Percentiles rank a stretch among this genome's conserved stretches.
Evolutionary conservation across 169 alveolate species (phyloP).

Genomic region (Toxoplasma gondii): DNA sequence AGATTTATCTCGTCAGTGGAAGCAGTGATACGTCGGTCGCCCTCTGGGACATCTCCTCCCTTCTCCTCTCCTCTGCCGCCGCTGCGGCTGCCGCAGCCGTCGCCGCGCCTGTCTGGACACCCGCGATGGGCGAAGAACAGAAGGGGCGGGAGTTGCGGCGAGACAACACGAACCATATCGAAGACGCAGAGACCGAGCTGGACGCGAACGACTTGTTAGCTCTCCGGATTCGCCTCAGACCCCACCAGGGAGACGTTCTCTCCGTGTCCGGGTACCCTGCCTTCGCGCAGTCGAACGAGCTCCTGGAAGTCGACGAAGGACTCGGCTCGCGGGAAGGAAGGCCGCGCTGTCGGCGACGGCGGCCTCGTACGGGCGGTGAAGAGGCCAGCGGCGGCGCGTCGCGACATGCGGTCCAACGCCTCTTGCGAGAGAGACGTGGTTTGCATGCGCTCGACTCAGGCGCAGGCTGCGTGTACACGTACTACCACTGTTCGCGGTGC

Average conservation of each 20-base stretch:
- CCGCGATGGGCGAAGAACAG: too few relatives aligned
- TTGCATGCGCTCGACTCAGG: not conserved
- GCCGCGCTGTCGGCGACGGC: not conserved
- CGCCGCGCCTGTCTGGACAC: not conserved
- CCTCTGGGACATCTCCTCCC: conserved; percentile 62
- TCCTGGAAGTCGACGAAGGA: not conserved
- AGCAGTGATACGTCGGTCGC: conserved; percentile 69
- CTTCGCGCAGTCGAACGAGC: not conserved
- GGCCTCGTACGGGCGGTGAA: not conserved
- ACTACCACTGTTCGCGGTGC: conserved; percentile 23
- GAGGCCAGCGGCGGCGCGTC: not conserved
- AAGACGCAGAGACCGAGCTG: not conserved
- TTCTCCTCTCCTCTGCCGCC: conserved; percentile 41
- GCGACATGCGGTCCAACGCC: not conserved
- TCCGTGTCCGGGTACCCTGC: conserved; percentile 34
- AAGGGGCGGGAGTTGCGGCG: too few relatives aligned
- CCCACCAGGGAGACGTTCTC: conserved; percentile 70
- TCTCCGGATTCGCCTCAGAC: conserved; percentile 55
- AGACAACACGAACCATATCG: not conserved
- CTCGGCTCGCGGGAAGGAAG: not conserved
- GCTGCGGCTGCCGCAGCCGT: not conserved
- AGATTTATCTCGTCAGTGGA: conserved; percentile 56
- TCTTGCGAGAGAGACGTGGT: not conserved
- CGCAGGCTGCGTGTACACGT: not conserved
- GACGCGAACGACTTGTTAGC: conserved; percentile 56